phyloP scores from a whole-genome alignment of 495 filamentous ascomycete species.

The Penicillium soppii region DNA sequence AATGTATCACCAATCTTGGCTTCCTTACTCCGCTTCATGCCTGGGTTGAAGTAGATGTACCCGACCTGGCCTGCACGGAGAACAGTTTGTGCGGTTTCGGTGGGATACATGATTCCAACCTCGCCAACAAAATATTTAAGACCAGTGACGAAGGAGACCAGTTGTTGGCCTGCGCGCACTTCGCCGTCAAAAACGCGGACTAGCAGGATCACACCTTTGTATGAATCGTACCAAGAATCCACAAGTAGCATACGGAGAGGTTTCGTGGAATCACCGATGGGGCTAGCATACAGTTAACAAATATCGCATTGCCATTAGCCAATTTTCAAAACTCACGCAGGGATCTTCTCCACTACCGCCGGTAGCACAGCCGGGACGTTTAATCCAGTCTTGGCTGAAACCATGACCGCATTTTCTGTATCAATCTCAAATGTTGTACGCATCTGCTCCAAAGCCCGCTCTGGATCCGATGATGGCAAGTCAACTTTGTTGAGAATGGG shows the following conservation, averaged over 20 bases:
- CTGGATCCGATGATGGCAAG: constrained; percentile 79
- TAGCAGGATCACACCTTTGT: constrained; percentile 88
- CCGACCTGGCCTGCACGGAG: constrained; percentile 92
- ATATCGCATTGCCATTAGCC: not conserved
- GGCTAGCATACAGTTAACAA: constrained; percentile 41
- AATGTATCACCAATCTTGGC: constrained; percentile 96
- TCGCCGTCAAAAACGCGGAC: constrained; percentile 90
- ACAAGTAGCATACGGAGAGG: constrained; percentile 85
- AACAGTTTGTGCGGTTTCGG: constrained; percentile 75
- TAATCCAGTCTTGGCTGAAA: constrained; percentile 90
- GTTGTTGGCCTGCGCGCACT: constrained; percentile 75
- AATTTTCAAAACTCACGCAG: constrained; percentile 48
- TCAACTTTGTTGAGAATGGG: constrained; percentile 98
- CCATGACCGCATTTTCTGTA: constrained; percentile 72
- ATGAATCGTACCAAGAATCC: constrained; percentile 97
- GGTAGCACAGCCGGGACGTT: constrained; percentile 82
- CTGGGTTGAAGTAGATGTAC: constrained; percentile 95
- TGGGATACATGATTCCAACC: constrained; percentile 94
- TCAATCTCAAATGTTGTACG: constrained; percentile 83
- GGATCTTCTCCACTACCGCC: constrained; percentile 79
- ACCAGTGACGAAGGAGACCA: constrained; percentile 82
- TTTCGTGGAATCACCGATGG: constrained; percentile 65
- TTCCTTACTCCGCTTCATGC: constrained; percentile 94
- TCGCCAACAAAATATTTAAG: constrained; percentile 90
- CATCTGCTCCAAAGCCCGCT: constrained; percentile 83